Conservation (phyloP, 208 protist genomes). For the Angomonas ambiguus region DNA sequence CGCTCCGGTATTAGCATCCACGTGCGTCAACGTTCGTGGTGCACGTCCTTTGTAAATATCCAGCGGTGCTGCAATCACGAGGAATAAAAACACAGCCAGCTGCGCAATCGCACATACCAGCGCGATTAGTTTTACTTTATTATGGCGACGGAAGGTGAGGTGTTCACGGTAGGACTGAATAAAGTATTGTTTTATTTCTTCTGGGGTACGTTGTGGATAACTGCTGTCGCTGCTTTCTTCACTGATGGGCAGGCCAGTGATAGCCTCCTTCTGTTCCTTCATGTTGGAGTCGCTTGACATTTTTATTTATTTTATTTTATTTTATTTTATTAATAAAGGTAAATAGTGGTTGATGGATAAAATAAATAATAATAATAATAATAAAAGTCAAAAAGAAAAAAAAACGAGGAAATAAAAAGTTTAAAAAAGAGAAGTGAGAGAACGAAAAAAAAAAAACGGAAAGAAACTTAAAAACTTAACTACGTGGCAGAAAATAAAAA, state of each 20-base stretch:
- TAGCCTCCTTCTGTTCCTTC: background rate
- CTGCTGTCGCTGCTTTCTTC: background rate
- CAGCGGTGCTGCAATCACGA: background rate
- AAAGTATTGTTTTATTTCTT: background rate
- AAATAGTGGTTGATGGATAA: background rate
- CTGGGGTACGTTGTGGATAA: background rate
- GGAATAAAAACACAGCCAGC: background rate
- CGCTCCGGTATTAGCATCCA: background rate
- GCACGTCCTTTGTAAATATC: background rate
- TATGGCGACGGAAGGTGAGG: background rate
- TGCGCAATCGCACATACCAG: background rate
- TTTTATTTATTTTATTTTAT: slow-evolving; percentile 11
- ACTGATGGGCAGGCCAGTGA: background rate
- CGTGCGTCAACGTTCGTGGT: background rate
- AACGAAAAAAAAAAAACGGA: background rate
- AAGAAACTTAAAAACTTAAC: background rate
- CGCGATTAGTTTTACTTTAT: background rate
- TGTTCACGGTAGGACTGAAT: background rate
- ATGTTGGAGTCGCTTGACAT: background rate
- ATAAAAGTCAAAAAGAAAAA: background rate
- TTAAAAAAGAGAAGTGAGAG: background rate
- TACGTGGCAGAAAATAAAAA: too few relatives aligned
- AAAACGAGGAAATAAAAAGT: slow-evolving; percentile 3
- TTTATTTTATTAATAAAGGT: background rate
- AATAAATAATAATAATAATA: slow-evolving; percentile 7